These are phyloP conservation scores for Xylaria venustula DNA, from an alignment of 495 filamentous ascomycete species.

Conservation along the genomic window DNA sequence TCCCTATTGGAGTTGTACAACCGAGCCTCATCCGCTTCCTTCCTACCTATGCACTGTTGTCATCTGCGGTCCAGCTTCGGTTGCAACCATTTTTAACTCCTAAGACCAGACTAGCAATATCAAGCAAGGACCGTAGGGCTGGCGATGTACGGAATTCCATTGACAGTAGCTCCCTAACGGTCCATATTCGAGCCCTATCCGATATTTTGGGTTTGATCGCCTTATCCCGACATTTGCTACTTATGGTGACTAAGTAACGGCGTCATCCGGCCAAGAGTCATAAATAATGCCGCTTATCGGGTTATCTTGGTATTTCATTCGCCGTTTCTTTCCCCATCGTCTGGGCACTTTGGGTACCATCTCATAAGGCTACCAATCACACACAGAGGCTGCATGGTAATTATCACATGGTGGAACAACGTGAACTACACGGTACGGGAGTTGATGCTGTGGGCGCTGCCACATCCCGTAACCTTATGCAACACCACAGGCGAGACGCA, in stretches of 20 bases:
- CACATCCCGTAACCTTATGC: background rate
- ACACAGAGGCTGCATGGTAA: background rate
- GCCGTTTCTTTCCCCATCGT: background rate
- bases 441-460: background rate
- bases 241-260: background rate
- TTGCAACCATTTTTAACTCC: background rate
- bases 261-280: background rate
- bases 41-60: background rate
- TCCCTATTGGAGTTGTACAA: background rate
- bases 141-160: background rate
- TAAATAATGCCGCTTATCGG: background rate
- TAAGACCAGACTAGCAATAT: background rate
- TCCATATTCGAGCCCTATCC: too few relatives aligned
- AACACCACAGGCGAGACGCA: background rate
- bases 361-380: constrained; percentile 1
- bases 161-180: background rate
- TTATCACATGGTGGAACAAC: background rate
- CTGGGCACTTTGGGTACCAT: background rate
- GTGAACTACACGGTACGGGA: background rate
- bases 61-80: background rate
- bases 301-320: background rate
- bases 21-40: background rate
- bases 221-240: background rate
- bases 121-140: background rate
- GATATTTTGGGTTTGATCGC: background rate